Percentiles rank a stretch among this genome's conserved stretches.
These are phyloP conservation scores for Rhizomucor miehei DNA, from an alignment of 371 early-diverging fungal genomes.

Conservation along the genomic window DNA sequence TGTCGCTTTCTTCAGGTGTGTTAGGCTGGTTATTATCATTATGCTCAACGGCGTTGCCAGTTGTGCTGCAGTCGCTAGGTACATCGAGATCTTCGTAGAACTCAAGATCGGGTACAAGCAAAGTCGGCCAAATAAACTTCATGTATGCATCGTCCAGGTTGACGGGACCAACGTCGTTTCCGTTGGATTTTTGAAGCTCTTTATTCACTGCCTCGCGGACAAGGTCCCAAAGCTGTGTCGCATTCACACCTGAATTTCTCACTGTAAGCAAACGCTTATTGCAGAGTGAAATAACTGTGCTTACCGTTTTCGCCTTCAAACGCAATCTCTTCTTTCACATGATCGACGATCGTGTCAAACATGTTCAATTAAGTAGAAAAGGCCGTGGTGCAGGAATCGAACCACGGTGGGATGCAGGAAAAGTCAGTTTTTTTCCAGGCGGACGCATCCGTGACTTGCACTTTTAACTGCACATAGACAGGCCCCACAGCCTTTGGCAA, in stretches of 20 bases:
- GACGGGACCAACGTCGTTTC: constrained; percentile 6
- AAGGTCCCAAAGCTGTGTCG: constrained; percentile 5
- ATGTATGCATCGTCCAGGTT: constrained; percentile 28
- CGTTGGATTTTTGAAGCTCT: background rate
- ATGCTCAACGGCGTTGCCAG: background rate
- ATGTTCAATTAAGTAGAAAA: constrained; percentile 4
- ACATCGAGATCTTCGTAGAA: constrained; percentile 13
- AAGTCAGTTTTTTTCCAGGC: no score
- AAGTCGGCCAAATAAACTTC: constrained; percentile 27
- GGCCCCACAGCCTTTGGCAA: no score
- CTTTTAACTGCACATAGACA: no score
- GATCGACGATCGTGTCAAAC: constrained; percentile 10
- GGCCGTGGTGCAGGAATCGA: no score
- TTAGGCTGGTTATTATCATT: no score
- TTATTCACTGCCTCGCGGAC: constrained; percentile 1
- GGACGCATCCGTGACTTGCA: no score
- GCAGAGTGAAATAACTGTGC: background rate
- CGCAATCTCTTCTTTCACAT: constrained; percentile 9
- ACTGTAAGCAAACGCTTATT: background rate
- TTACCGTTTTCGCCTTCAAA: constrained; percentile 10
- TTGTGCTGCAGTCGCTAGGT: background rate
- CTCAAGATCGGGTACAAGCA: constrained; percentile 8
- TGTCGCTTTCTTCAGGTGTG: background rate
- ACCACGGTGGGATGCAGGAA: no score
- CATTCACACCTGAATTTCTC: constrained; percentile 1